Conservation (phyloP, 768 basidiomycete genomes). For the Russula sp. region DNA sequence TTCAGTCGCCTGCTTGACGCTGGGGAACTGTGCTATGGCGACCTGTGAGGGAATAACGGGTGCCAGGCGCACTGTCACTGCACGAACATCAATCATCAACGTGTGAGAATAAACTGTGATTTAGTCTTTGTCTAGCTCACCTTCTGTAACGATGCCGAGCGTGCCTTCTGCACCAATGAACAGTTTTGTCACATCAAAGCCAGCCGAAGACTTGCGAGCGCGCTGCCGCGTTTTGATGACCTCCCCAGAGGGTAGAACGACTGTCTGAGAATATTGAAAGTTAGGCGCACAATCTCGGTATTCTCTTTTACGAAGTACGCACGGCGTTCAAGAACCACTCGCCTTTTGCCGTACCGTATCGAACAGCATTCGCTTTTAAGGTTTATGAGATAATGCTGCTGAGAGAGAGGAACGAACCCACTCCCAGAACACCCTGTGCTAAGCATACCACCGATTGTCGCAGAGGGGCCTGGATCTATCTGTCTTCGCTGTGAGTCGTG, state of each 20-base stretch:
- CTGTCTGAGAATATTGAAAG: slow-evolving; percentile 48
- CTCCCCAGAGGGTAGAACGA: slow-evolving; percentile 82
- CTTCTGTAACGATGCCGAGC: slow-evolving; percentile 84
- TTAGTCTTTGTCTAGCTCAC: background rate
- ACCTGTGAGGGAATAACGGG: slow-evolving; percentile 80
- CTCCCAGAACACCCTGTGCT: slow-evolving; percentile 86
- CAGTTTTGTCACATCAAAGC: slow-evolving; percentile 78
- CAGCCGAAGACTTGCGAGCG: slow-evolving; percentile 79
- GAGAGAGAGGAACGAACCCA: slow-evolving; percentile 27
- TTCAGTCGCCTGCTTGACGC: slow-evolving; percentile 67
- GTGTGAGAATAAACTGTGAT: too few relatives aligned
- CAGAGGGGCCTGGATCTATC: slow-evolving; percentile 74
- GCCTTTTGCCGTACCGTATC: slow-evolving; percentile 83
- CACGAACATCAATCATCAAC: background rate
- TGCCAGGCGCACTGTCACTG: slow-evolving; percentile 77
- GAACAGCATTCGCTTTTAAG: slow-evolving; percentile 61
- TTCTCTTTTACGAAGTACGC: slow-evolving; percentile 24
- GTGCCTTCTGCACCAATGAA: slow-evolving; percentile 84
- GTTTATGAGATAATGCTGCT: background rate
- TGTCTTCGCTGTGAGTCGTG: slow-evolving; percentile 26
- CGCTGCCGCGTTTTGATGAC: slow-evolving; percentile 84
- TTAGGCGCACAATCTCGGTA: too few relatives aligned
- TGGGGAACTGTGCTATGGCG: slow-evolving; percentile 82
- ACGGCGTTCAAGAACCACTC: slow-evolving; percentile 90
- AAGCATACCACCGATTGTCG: slow-evolving; percentile 82